Conservation (phyloP, 208 protist genomes). For the Trypanosoma conorhini region DNA sequence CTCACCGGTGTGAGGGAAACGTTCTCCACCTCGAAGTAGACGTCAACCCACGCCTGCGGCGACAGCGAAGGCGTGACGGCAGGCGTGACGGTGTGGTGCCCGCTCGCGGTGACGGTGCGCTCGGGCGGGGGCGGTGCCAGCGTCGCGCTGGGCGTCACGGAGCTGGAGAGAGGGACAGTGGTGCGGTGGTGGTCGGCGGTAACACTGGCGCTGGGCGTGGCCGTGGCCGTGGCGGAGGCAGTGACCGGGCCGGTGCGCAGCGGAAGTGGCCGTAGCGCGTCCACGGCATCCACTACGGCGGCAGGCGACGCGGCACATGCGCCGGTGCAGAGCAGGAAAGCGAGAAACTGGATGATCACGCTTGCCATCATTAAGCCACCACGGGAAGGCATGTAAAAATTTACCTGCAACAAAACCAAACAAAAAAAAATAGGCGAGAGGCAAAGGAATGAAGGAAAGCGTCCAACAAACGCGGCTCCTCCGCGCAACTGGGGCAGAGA, state of each 20-base stretch:
- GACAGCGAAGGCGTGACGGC: background rate
- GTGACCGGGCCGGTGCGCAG: no score
- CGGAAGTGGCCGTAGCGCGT: no score
- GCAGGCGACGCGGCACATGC: no score
- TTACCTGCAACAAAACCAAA: background rate
- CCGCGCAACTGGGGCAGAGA: no score
- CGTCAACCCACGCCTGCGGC: background rate
- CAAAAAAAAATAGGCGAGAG: no score
- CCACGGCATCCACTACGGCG: background rate
- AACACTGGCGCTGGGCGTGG: background rate
- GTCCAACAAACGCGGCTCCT: no score
- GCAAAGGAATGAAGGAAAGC: no score
- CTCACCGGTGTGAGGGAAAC: background rate
- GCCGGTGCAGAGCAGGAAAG: background rate
- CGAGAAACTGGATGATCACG: background rate
- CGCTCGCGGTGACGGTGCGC: background rate
- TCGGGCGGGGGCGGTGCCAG: background rate
- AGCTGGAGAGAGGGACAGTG: background rate
- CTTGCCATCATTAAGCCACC: background rate
- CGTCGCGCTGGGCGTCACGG: background rate
- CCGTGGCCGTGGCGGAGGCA: no score
- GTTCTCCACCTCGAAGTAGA: slow-evolving; percentile 9
- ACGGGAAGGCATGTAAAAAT: background rate
- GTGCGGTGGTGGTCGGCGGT: background rate
- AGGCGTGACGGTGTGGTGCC: background rate